Evolutionary conservation across 2,329 filamentous ascomycete genomes (phyloP), one percentile per base, ranked within the genome.

Genomic region (Colletotrichum sp.): DNA sequence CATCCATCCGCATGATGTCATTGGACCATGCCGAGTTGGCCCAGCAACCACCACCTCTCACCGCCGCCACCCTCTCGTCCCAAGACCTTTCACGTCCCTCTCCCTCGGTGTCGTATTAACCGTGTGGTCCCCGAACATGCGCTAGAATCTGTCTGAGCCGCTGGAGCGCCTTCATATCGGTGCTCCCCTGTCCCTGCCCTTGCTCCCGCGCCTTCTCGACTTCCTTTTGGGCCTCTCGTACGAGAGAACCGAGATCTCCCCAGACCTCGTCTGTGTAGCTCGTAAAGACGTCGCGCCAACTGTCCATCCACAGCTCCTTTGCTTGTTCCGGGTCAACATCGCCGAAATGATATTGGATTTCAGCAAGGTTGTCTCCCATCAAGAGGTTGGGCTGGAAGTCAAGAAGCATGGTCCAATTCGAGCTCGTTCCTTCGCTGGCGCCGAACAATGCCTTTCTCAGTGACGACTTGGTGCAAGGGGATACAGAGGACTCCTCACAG

Each of bases 211-310:
- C 81, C 30, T 85, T 81, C 64, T 89, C 84, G 24, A 94, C 82
- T 80, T 94, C 93, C 61, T 83, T 83, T 72, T 85, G 85, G 6
- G 93, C 93, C 76, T 90, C 87, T 66, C 87, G 84, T 12, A 92
- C 88, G 38, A 93, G 83, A 5, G 89, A 87, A 34, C 87, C 83
- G 24, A 94, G 82, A 72, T 91, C 91, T 24, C 93, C 93, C 93
- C 93, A 94, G 28, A 94, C 92, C 71, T 94, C 90, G 80, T 94
- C 91, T 0, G 88, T 88, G 78, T 93, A 93, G 38, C 86, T 83
- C 3, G 85, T 88, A 28, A 93, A 84, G 9, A 92, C 90, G 56
- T 86, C 85, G 38, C 87, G 86, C 91, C 91, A 93, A 78, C 91
- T 87, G 43, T 85, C 83, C 15, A 90, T 81, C 90, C 90, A 92